Conservation (phyloP, 2,329 filamentous ascomycete species). For the Thelonectria blattea region DNA sequence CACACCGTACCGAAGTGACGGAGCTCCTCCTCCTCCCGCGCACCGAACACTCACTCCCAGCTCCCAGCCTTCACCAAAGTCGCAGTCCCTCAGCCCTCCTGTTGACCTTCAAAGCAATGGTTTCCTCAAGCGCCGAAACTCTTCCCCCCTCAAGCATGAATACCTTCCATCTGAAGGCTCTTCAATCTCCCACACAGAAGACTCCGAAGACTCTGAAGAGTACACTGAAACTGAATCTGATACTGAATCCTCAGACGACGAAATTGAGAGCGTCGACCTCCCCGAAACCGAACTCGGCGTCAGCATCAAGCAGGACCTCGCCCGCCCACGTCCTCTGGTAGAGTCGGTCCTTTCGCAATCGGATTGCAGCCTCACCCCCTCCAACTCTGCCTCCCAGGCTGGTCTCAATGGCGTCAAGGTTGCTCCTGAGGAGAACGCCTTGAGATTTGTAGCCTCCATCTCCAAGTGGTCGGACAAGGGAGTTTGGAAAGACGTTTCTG, state of each 20-base stretch:
- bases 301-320: slow-evolving; percentile 52
- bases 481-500: slow-evolving; percentile 63
- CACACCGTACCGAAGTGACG: slow-evolving; percentile 56
- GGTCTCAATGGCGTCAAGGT: slow-evolving; percentile 57
- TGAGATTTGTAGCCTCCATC: slow-evolving; percentile 59
- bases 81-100: slow-evolving; percentile 45
- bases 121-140: slow-evolving; percentile 72
- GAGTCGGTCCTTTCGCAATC: slow-evolving; percentile 56
- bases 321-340: slow-evolving; percentile 33
- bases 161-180: slow-evolving; percentile 83
- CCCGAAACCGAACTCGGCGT: slow-evolving; percentile 65
- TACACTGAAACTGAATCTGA: slow-evolving; percentile 59
- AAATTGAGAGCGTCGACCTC: slow-evolving; percentile 65
- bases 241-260: slow-evolving; percentile 57
- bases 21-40: slow-evolving; percentile 60
- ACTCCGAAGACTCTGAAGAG: slow-evolving; percentile 51
- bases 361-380: slow-evolving; percentile 72
- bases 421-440: slow-evolving; percentile 48
- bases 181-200: slow-evolving; percentile 61
- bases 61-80: slow-evolving; percentile 40
- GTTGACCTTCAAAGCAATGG: slow-evolving; percentile 51
- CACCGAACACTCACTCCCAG: slow-evolving; percentile 52
- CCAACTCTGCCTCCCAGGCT: slow-evolving; percentile 81
- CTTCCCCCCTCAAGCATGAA: slow-evolving; percentile 95
- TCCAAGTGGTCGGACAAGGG: slow-evolving; percentile 69